These are phyloP conservation scores for Pyrus pyrifolia DNA, from an alignment of 306 rosid species.

Conservation along the genomic window DNA sequence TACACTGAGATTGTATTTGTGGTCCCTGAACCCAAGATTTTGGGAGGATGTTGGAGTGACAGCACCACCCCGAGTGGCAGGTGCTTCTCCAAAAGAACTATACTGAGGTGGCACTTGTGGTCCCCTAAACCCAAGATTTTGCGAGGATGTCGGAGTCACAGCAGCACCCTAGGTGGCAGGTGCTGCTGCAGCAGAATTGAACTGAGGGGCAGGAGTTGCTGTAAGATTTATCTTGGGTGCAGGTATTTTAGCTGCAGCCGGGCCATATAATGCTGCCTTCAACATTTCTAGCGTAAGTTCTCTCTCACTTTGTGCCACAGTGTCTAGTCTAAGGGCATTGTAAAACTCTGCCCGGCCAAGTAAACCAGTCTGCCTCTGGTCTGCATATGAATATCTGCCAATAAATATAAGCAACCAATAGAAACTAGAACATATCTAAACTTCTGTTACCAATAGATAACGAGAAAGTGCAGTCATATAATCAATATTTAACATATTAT, in stretches of 20 bases:
- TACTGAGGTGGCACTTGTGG: constrained; percentile 36
- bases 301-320: constrained; percentile 90
- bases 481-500: no score
- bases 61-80: constrained; percentile 33
- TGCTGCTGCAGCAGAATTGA: constrained; percentile 32
- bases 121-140: constrained; percentile 41
- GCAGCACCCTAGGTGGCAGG: constrained; percentile 31
- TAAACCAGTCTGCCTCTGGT: constrained; percentile 60
- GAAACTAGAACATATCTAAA: not conserved
- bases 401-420: constrained; percentile 13
- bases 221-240: constrained; percentile 73
- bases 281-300: constrained; percentile 81
- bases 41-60: constrained; percentile 40
- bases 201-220: constrained; percentile 40
- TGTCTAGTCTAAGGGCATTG: constrained; percentile 92
- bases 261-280: constrained; percentile 81
- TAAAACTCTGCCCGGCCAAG: constrained; percentile 89
- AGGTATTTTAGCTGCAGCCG: constrained; percentile 88
- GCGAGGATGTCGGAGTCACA: constrained; percentile 37
- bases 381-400: constrained; percentile 75
- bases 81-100: constrained; percentile 32
- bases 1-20: constrained; percentile 35
- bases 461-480: not conserved
- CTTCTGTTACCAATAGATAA: not conserved
- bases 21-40: constrained; percentile 44